These are phyloP conservation scores for Diaporthe sp. DNA, from an alignment of 2,329 filamentous ascomycete genomes.

Conservation along the genomic window DNA sequence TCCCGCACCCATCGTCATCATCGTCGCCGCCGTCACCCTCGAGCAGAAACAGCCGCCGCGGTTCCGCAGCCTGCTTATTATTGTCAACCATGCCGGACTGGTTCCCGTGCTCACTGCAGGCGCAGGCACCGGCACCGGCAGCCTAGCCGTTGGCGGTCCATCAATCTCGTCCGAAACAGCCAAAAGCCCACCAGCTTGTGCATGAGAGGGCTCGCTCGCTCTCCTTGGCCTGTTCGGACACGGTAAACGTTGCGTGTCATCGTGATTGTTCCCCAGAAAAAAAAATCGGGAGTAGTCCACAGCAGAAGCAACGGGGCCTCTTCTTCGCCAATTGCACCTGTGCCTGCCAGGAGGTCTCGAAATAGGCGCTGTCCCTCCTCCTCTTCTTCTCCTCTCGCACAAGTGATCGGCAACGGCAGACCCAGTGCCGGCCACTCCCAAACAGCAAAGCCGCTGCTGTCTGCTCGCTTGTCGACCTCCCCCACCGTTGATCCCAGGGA, in stretches of 20 bases:
- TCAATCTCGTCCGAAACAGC: conserved; percentile 14
- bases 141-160: conserved; percentile 3
- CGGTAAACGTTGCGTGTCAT: conserved; percentile 22
- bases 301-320: conserved; percentile 23
- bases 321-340: neutral
- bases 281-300: conserved; percentile 25
- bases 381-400: conserved; percentile 8
- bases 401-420: conserved; percentile 37
- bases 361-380: conserved; percentile 26
- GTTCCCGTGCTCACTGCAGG: neutral
- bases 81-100: neutral
- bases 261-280: conserved; percentile 16
- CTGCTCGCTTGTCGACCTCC: conserved; percentile 27
- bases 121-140: neutral
- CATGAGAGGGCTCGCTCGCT: neutral
- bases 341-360: conserved; percentile 20
- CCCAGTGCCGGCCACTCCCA: conserved; percentile 24
- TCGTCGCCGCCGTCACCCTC: conserved; percentile 12
- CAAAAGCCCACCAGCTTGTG: neutral
- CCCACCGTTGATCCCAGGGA: conserved; percentile 13
- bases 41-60: neutral
- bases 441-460: conserved; percentile 10
- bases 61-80: neutral
- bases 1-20: conserved; percentile 9
- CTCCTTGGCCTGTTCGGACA: neutral